Percentiles rank a stretch among this genome's conserved stretches.
Evolutionary conservation across 2,329 filamentous ascomycete species (phyloP).

Genomic region (Nemania diffusa): DNA sequence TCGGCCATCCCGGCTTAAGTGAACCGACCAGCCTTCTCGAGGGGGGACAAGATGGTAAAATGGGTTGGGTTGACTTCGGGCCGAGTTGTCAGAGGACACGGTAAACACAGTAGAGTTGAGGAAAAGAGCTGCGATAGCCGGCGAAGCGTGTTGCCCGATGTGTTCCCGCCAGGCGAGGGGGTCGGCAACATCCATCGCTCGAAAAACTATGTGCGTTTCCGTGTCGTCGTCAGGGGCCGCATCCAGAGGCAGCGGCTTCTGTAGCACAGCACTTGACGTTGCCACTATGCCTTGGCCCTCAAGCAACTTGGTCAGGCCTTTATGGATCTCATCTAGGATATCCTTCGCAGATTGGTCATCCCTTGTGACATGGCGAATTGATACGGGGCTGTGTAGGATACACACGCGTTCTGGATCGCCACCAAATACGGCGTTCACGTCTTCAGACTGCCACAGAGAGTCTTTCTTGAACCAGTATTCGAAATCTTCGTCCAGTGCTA

Average conservation of each 20-base stretch:
- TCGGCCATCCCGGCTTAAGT: not conserved
- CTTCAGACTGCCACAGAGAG: slow-evolving; percentile 98
- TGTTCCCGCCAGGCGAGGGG: not conserved
- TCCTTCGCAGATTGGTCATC: slow-evolving; percentile 95
- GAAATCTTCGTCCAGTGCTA: slow-evolving; percentile 92
- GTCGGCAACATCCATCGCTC: not conserved
- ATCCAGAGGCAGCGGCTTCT: not conserved
- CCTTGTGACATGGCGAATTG: slow-evolving; percentile 86
- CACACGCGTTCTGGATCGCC: slow-evolving; percentile 96
- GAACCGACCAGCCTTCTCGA: slow-evolving; percentile 1
- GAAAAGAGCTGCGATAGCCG: not conserved
- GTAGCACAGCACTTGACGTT: not conserved
- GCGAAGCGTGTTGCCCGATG: not conserved
- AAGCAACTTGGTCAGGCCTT: slow-evolving; percentile 72
- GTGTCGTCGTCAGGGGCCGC: not conserved
- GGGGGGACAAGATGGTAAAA: slow-evolving; percentile 7
- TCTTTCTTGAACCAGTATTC: slow-evolving; percentile 99
- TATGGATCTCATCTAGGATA: slow-evolving; percentile 90
- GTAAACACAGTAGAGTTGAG: not conserved
- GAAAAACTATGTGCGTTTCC: not conserved
- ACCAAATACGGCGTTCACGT: slow-evolving; percentile 91
- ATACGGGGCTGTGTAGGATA: slow-evolving; percentile 94
- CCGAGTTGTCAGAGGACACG: not conserved
- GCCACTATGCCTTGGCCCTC: not conserved
- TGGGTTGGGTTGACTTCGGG: slow-evolving; percentile 7